Evolutionary conservation across 2,329 filamentous ascomycete species (phyloP).

Genomic region (Beauveria medogensis): DNA sequence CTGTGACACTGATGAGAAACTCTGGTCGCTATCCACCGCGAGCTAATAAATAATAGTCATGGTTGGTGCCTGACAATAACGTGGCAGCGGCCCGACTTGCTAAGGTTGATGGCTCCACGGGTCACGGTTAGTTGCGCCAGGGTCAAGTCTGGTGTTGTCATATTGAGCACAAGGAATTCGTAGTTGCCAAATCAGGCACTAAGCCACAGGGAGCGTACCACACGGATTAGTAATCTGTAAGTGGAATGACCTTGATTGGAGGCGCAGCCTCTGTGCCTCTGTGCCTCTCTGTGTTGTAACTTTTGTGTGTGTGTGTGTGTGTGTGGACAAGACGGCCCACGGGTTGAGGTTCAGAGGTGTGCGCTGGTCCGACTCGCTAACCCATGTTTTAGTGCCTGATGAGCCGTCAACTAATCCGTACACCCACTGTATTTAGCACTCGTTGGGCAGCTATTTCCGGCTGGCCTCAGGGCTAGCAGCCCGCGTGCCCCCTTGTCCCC

Average conservation of each 20-base stretch:
- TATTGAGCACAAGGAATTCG: not conserved
- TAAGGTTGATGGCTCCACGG: slow-evolving; percentile 4
- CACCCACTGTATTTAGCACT: not conserved
- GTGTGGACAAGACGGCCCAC: no score
- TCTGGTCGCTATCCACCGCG: not conserved
- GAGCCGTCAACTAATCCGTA: not conserved
- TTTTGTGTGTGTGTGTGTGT: no score
- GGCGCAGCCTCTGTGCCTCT: no score
- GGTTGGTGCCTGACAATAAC: slow-evolving; percentile 7
- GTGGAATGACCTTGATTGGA: not conserved
- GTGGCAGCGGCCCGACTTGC: slow-evolving; percentile 11
- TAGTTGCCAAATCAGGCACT: not conserved
- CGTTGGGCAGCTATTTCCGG: slow-evolving; percentile 9
- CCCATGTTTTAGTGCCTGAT: slow-evolving; percentile 8
- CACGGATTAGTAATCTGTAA: not conserved
- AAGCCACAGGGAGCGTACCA: not conserved
- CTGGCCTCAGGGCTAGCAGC: not conserved
- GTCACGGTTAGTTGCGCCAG: not conserved
- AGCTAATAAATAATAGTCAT: not conserved
- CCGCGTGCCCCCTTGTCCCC: no score
- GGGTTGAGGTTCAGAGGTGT: no score
- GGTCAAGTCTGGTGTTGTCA: not conserved
- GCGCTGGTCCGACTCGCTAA: no score
- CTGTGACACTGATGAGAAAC: not conserved
- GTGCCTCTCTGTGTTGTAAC: no score